Conservation (phyloP, 768 basidiomycete genomes). For the Xerocomellus dryophilus region DNA sequence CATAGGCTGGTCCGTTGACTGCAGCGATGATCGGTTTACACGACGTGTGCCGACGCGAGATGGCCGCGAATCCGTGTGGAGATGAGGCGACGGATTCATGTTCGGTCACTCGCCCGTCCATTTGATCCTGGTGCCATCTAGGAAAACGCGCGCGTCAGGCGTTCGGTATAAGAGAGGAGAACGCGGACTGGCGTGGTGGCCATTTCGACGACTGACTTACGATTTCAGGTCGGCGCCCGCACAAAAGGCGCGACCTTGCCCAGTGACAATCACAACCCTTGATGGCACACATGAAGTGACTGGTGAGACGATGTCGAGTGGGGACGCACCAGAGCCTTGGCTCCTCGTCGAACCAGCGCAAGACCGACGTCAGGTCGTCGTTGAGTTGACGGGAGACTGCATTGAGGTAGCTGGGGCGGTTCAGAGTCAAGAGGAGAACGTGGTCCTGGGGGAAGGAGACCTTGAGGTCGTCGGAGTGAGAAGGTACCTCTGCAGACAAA, state of each 20-base stretch:
- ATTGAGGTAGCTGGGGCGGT: constrained; percentile 70
- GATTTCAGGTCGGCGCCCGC: constrained; percentile 78
- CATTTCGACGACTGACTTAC: constrained; percentile 38
- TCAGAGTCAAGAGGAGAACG: constrained; percentile 54
- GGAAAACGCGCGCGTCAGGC: neutral
- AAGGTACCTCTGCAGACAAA: constrained; percentile 13
- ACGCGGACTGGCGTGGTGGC: neutral
- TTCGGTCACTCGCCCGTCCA: constrained; percentile 42
- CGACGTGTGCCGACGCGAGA: constrained; percentile 61
- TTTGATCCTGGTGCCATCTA: constrained; percentile 62
- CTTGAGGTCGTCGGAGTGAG: constrained; percentile 37
- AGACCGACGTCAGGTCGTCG: constrained; percentile 46
- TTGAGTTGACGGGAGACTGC: constrained; percentile 65
- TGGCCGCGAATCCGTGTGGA: constrained; percentile 64
- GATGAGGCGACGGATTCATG: constrained; percentile 40
- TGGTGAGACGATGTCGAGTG: neutral
- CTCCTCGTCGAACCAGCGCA: constrained; percentile 76
- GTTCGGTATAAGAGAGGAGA: neutral
- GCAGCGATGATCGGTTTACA: constrained; percentile 79
- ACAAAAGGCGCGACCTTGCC: constrained; percentile 70
- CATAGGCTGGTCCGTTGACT: constrained; percentile 69
- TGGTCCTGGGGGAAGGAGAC: constrained; percentile 48
- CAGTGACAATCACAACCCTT: constrained; percentile 76
- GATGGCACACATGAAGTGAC: neutral
- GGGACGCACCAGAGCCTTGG: constrained; percentile 62